Conservation (phyloP, 2,329 filamentous ascomycete species). For the Dothiorella sarmentorum region DNA sequence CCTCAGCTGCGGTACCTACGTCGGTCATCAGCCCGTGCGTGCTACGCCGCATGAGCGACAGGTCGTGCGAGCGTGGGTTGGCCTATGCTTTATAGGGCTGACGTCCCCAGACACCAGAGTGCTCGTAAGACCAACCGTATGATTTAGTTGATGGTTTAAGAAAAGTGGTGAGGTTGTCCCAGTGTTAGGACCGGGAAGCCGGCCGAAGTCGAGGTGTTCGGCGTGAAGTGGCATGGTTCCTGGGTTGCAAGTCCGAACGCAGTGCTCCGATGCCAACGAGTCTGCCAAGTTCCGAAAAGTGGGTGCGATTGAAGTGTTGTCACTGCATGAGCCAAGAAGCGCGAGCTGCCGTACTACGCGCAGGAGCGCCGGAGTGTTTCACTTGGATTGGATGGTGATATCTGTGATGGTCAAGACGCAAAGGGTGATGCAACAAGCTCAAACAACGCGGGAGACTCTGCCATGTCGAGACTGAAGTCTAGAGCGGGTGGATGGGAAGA, state of each 20-base stretch:
- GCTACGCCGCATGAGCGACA: not conserved
- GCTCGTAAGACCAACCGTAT: not conserved
- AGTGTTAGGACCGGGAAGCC: not conserved
- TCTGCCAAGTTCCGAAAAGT: slow-evolving; percentile 9
- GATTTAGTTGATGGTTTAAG: not conserved
- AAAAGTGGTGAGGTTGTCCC: not conserved
- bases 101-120: not conserved
- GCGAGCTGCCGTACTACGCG: not conserved
- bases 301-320: slow-evolving; percentile 8
- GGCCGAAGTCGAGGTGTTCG: not conserved
- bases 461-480: no score
- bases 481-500: not conserved
- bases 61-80: not conserved
- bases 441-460: not conserved
- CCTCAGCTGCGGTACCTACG: not conserved
- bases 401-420: not conserved
- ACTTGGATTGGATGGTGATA: not conserved
- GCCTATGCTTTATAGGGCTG: slow-evolving; percentile 9
- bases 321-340: slow-evolving; percentile 1
- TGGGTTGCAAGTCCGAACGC: not conserved
- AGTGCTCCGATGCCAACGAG: not conserved
- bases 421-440: not conserved
- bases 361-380: not conserved
- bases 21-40: slow-evolving; percentile 4
- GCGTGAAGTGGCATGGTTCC: not conserved